Base-by-base conservation (phyloP, 2,329 filamentous ascomycete species). In the Dactylellina drechsleri region DNA sequence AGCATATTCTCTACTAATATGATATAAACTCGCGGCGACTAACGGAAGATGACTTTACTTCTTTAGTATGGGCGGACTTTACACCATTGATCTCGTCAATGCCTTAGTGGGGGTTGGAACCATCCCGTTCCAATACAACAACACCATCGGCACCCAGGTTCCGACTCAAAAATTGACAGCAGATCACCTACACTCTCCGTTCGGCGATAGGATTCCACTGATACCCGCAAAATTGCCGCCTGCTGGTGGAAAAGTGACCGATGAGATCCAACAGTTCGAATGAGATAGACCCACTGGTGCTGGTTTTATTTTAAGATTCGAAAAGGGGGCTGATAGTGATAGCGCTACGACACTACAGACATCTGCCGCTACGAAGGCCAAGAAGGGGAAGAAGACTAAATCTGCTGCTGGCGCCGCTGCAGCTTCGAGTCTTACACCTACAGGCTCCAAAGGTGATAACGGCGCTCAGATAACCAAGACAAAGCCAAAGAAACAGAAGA, bases 311-410 rank as follows among this genome's bases (percentile, higher is more conserved):
- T 15, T 36, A 15, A n/a, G 28, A 36, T 13, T 26, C 8, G 12
- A 28, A 5, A 28, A 23, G 40, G 12, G 12, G 43, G 13, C 13
- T n/a, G 50, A 5, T 12, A 12, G 7, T 12, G 8, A 12, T 26
- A 10, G 1, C 12, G 16, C 50, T 26, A 53, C 50, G 26, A 53
- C 50, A 6, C 26, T 53, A 4, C 8, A 53, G 10, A 53, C 15
- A 53, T 28, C 16, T 4, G 23, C 23, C 2, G 23, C 23, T 4
- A 23, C 23, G 23, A 53, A 23, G 20, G 26, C 40, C 2, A 43
- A 43, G 40, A 43, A 53, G 50, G 4, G 18, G 5, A 53, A 53
- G 23, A 53, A 53, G 50, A 13, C 16, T 4, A 53, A 53, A 28
- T 20, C 45, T 16, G 50, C 20, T 13, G 20, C 20, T 7, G 50